phyloP scores from a whole-genome alignment of 108 stramenopile genomes.

The Hondaea fermentalgiana region DNA sequence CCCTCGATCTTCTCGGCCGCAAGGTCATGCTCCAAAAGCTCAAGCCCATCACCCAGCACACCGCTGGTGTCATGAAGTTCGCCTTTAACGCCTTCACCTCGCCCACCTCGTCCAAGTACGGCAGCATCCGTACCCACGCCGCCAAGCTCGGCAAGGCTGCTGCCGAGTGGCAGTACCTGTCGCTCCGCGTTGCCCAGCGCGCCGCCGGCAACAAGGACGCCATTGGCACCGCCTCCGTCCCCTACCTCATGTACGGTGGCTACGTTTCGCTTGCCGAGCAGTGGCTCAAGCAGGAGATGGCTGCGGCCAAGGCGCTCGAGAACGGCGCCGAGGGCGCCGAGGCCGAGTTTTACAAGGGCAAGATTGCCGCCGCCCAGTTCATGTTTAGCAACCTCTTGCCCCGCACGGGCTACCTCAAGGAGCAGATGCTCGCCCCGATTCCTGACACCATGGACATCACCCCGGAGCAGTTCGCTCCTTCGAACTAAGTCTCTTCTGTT shows the following conservation, averaged over 20 bases:
- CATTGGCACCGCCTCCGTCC: neutral
- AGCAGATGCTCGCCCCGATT: neutral
- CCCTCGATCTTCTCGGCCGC: slow-evolving; percentile 29
- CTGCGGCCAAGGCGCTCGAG: slow-evolving; percentile 20
- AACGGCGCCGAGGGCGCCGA: neutral
- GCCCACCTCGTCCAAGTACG: neutral
- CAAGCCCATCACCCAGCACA: slow-evolving; percentile 17
- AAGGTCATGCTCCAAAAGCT: slow-evolving; percentile 23
- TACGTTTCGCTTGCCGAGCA: slow-evolving; percentile 21
- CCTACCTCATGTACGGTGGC: slow-evolving; percentile 22
- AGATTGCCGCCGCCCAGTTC: slow-evolving; percentile 11
- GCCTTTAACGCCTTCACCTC: neutral
- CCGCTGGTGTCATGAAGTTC: neutral
- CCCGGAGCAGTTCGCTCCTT: neutral
- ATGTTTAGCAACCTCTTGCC: slow-evolving; percentile 17
- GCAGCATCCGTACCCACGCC: neutral
- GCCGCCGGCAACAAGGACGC: neutral
- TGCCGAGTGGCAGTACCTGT: neutral
- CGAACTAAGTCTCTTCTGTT: neutral
- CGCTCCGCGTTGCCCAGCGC: neutral
- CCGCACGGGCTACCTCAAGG: neutral
- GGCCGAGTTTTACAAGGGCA: slow-evolving; percentile 25
- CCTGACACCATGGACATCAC: neutral
- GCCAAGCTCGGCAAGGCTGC: neutral
- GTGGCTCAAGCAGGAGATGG: slow-evolving; percentile 28